A percentile compares a stretch with the other conserved stretches of the same genome.
phyloP scores from a whole-genome alignment of 1,284 basidiomycete species.

The Microstroma glucosiphilum region DNA sequence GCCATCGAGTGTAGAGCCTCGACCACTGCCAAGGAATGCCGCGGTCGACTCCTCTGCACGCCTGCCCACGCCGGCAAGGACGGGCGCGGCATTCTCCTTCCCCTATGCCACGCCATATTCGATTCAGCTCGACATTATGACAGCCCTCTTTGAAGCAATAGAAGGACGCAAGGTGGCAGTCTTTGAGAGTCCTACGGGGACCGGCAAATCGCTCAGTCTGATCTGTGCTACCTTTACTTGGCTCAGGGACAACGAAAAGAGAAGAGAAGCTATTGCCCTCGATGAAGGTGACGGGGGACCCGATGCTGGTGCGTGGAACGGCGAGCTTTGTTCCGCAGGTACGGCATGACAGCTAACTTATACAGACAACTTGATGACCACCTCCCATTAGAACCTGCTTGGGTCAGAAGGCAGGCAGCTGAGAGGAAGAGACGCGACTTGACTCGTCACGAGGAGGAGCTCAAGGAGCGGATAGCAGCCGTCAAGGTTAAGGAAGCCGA shows the following conservation, averaged over 20 bases:
- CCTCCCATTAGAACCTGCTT: constrained; percentile 48
- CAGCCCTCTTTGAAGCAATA: constrained; percentile 72
- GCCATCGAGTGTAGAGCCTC: too few species aligned
- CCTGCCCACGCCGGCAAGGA: background rate
- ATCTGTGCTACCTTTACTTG: constrained; percentile 52
- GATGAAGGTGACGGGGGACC: constrained; percentile 16
- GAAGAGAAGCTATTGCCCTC: constrained; percentile 19
- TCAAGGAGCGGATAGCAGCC: constrained; percentile 42
- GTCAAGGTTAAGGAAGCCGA: constrained; percentile 27
- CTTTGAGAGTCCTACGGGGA: constrained; percentile 55
- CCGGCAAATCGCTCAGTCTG: constrained; percentile 53
- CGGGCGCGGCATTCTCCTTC: constrained; percentile 26
- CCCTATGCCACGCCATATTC: constrained; percentile 61
- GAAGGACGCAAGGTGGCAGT: constrained; percentile 70
- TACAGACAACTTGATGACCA: too few species aligned
- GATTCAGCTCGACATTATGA: constrained; percentile 85
- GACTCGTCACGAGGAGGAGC: constrained; percentile 41
- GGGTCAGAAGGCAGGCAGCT: constrained; percentile 52
- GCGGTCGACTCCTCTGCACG: background rate
- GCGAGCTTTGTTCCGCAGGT: background rate
- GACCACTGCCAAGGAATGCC: too few species aligned
- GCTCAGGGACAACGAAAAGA: constrained; percentile 40
- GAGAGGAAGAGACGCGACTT: constrained; percentile 38
- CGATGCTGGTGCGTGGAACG: constrained; percentile 11
- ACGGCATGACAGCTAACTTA: too few species aligned